Evolutionary conservation across 2,329 filamentous ascomycete genomes (phyloP), one percentile per base, ranked within the genome.

Genomic region (Diatrype stigma): DNA sequence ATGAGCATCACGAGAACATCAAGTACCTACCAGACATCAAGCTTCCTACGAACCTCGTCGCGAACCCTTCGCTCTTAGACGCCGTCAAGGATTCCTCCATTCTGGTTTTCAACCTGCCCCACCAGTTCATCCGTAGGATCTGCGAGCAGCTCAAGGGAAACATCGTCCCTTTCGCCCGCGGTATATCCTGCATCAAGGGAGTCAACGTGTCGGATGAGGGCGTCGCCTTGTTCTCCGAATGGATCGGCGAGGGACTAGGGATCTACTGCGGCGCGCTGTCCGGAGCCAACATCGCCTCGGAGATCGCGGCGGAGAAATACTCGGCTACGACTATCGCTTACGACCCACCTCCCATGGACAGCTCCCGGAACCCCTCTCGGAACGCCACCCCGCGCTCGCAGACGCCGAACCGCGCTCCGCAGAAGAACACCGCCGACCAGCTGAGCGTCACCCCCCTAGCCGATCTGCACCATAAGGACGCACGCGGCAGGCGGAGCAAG

Each of bases 191-290:
- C 72, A 96, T 97, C 75, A 99, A 99, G 78, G 94, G 94, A 61
- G 92, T 99, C 55, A 89, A 96, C 61, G 94, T 99, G 32, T 86
- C 88, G 3, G 88, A 93, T 63, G 85, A 89, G 47, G 90, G 89
- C 50, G 85, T 97, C 60, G 86, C 85, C 63, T 81, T 99, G 49
- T 96, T 99, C 75, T 95, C 89, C 49, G 94, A 99, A 73, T 90
- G 87, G 70, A 99, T 99, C 66, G 92, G 92, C 51, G 85, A 90
- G 68, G 86, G 87, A 28, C 79, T 99, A 19, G 90, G 89, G 55
- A 99, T 99, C 68, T 99, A 99, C 77, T 96, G 92, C 64, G 94
- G 94, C 64, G 93, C 94, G 10, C 81, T 99, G 37, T 96, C 90
- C 42, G 94, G 94, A 50, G 94, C 94, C 63, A 99, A 99, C 75